Base-by-base conservation (phyloP, 1,139 yeast genomes). In the Pichia sp. region DNA sequence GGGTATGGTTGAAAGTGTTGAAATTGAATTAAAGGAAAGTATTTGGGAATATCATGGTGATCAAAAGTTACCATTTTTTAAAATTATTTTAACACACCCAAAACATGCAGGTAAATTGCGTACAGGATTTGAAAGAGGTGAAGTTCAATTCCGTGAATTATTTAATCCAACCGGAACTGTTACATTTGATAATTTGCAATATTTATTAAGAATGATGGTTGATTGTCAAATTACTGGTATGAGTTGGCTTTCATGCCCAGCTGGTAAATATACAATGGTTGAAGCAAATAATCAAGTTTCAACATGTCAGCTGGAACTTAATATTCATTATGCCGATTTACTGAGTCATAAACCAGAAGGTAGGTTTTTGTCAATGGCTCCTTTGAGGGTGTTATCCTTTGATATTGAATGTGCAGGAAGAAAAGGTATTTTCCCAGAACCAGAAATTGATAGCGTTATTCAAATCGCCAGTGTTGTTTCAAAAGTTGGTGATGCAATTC, bases 321-420 rank as follows among this genome's bases (percentile, higher is more conserved):
- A 73, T 3, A 77, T 92, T 18, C 73, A 83, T 60, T 89, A 81
- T 61, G 69, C 68, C 38, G 83, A 88, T 56, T 67, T 94, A 51
- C 65, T 86, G 1, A 75, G 96, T 1, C 97, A 88, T 64, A 76
- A 87, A 3, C 76, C 97, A 0, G 97, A 92, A 63, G 97, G 96
- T 3, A 90, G 89, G 53, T 94, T 95, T 94, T 76, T 88, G 42
- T 85, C 83, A 58, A 85, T 87, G 72, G 97, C 98, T 0, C 98
- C 98, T 0, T 74, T 94, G 53, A 83, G 99, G 62, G 83, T 94
- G 43, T 72, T 94, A 55, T 89, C 97, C 9, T 92, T 92, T 65
- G 98, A 94, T 72, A 92, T 94, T 54, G 99, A 94, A 68, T 94
- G 99, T 76, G 95, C 98, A 6, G 98, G 98, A 45, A 79, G 99